Evolutionary conservation across 495 filamentous ascomycete genomes (phyloP).

Genomic region (Neurospora sp.): DNA sequence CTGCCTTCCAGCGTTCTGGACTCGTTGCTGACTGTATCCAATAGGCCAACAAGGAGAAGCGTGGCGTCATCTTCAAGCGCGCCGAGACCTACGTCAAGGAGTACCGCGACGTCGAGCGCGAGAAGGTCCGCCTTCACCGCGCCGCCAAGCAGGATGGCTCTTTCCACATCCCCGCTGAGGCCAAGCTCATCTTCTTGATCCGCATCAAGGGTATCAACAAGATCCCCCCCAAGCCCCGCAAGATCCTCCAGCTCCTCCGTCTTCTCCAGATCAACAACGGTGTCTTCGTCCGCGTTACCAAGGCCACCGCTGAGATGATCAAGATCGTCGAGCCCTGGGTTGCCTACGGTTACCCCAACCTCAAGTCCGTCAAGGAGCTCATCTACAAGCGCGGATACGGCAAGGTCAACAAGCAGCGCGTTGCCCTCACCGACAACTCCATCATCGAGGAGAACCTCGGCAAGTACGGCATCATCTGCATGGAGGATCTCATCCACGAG

Average conservation of each 20-base stretch:
- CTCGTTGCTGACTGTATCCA: constrained; percentile 29
- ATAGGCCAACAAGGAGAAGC: constrained; percentile 94
- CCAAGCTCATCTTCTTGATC: constrained; percentile 95
- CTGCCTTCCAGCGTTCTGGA: neutral
- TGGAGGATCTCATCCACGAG: constrained; percentile 99
- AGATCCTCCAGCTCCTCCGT: constrained; percentile 98
- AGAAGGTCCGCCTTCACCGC: constrained; percentile 89
- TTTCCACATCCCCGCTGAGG: constrained; percentile 88
- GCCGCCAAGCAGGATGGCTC: constrained; percentile 82
- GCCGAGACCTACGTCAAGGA: constrained; percentile 99
- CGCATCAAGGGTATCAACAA: constrained; percentile 99
- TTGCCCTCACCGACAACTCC: constrained; percentile 92
- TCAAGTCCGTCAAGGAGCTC: constrained; percentile 96
- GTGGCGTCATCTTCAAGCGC: constrained; percentile 96
- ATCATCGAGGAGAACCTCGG: constrained; percentile 93
- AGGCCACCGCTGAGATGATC: constrained; percentile 96
- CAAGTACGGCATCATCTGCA: constrained; percentile 97
- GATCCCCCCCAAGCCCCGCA: constrained; percentile 98
- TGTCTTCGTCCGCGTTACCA: constrained; percentile 93
- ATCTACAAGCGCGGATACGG: constrained; percentile 99
- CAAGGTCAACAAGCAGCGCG: constrained; percentile 93
- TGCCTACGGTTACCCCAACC: constrained; percentile 98
- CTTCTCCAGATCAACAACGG: constrained; percentile 99
- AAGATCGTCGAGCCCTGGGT: constrained; percentile 97
- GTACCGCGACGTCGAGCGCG: constrained; percentile 95